These are phyloP conservation scores for Verticillium zaregamsianum DNA, from an alignment of 2,329 filamentous ascomycete genomes.

Conservation along the genomic window DNA sequence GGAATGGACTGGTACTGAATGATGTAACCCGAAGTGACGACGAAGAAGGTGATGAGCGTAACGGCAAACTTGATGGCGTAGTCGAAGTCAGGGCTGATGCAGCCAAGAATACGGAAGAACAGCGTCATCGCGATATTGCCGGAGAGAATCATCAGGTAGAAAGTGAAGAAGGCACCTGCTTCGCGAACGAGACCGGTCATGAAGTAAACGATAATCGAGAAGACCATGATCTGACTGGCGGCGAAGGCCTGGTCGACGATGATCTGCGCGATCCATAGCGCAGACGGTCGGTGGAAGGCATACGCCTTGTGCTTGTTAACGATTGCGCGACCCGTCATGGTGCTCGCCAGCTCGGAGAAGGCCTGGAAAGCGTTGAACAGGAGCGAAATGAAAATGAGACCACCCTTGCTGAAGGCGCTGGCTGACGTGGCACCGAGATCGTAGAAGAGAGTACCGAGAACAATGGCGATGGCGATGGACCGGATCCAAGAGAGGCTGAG, in stretches of 20 bases:
- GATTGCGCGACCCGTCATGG: constrained; percentile 72
- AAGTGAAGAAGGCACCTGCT: constrained; percentile 75
- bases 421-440: constrained; percentile 61
- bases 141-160: constrained; percentile 65
- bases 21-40: constrained; percentile 77
- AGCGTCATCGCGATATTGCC: constrained; percentile 71
- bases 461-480: constrained; percentile 68
- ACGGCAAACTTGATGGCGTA: constrained; percentile 81
- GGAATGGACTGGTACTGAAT: constrained; percentile 75
- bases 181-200: constrained; percentile 67
- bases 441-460: constrained; percentile 76
- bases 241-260: constrained; percentile 73
- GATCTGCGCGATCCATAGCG: constrained; percentile 80
- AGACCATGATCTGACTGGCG: constrained; percentile 65
- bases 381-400: constrained; percentile 74
- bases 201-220: constrained; percentile 75
- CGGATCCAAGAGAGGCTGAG: constrained; percentile 67
- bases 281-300: constrained; percentile 77
- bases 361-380: constrained; percentile 87
- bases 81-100: constrained; percentile 75
- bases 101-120: constrained; percentile 73
- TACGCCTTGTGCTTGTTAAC: constrained; percentile 83
- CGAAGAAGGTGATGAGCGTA: constrained; percentile 74
- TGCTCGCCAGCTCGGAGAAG: constrained; percentile 70
- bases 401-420: constrained; percentile 76